Conservation (phyloP, 2,329 filamentous ascomycete genomes). For the Verticillium dahliae region DNA sequence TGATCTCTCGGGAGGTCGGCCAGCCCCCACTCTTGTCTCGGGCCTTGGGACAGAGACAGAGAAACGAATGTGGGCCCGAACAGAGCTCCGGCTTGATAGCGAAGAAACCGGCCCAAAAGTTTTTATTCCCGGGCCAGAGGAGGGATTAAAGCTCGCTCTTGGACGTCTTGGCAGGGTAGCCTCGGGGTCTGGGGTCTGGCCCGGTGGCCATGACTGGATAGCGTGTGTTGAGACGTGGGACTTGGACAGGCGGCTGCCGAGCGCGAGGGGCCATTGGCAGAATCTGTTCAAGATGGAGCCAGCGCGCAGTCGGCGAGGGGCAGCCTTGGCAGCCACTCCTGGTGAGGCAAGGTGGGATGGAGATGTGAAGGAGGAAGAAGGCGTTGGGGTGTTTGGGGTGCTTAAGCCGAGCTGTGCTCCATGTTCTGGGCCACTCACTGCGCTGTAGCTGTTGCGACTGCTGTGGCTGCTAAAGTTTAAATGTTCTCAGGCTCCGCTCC, state of each 20-base stretch:
- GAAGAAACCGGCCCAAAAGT: too few relatives aligned
- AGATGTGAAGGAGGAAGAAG: background rate
- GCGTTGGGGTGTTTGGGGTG: background rate
- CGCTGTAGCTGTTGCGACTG: background rate
- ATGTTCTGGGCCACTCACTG: too few relatives aligned
- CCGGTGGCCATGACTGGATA: background rate
- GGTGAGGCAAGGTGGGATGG: background rate
- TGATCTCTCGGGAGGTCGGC: too few relatives aligned
- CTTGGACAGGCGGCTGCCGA: background rate
- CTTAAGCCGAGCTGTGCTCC: too few relatives aligned
- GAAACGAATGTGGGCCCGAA: too few relatives aligned
- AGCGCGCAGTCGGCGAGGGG: background rate
- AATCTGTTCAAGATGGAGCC: background rate
- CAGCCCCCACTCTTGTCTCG: too few relatives aligned
- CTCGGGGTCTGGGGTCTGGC: background rate
- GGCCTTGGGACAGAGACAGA: too few relatives aligned
- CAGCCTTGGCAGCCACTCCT: background rate
- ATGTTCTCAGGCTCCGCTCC: background rate
- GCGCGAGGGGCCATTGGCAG: background rate
- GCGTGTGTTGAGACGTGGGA: background rate
- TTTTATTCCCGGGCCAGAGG: background rate
- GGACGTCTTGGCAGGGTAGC: background rate
- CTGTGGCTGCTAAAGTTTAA: background rate
- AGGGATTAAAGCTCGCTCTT: background rate
- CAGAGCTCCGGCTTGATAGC: too few relatives aligned